Evolutionary conservation across 2,329 filamentous ascomycete species (phyloP), one percentile per base, ranked within the genome.

Genomic region (Camillea tinctor): DNA sequence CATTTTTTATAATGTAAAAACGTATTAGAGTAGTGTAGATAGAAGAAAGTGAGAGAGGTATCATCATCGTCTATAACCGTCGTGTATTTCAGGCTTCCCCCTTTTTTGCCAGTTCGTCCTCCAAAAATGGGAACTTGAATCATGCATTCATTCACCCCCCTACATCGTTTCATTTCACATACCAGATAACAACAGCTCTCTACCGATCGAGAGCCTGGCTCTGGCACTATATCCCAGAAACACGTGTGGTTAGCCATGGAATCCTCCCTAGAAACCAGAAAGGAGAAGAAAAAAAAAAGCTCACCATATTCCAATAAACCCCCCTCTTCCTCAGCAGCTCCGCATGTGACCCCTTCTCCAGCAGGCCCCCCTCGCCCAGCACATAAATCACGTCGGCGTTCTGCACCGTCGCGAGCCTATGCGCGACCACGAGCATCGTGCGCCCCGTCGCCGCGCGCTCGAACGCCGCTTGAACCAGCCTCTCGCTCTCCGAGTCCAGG

Each of bases 361-460:
- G 69, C 50, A 86, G 76, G 65, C 79, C 82, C 22, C 88, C 86
- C 61, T 87, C 82, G 11, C 89, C 89, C 53, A 95, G 84, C 0
- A 94, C 90, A 67, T 91, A 92, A 50, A 93, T 93, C n/a, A 88
- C 78, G 72, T 94, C 88, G 1, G 90, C 89, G 66, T 93, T 89
- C 73, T 91, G 90, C 20, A 93, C 87, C 13, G 89, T 94, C 0
- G 88, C 88, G 54, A 94, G 78, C 15, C 91, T 81, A 72, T 94
- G 91, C 1, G 91, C 91, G 11, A 95, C 90, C 2, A 90, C 89
- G 2, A 95, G 79, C 62, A 90, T 91, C 1, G 91, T 87, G 7
- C 83, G 76, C 2, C 83, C 84, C 64, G 80, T 79, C 3, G 81
- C 81, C 0, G 85, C 86, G 50, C 79, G 79, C 77, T 92, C 88